Conservation (phyloP, 2,329 filamentous ascomycete species). For the Alternaria sp. region DNA sequence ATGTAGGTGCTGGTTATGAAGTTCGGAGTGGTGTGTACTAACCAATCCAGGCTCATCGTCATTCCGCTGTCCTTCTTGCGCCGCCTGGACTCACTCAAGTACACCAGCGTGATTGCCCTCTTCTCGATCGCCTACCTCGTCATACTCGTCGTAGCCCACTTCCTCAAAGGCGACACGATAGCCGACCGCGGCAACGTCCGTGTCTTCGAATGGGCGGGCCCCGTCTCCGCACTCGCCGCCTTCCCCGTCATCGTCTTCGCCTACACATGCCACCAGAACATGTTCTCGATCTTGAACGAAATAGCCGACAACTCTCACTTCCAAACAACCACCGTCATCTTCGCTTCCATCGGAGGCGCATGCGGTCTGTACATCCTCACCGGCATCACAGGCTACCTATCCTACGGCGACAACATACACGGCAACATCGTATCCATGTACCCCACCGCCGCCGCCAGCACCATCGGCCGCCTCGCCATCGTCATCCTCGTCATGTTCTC, state of each 20-base stretch:
- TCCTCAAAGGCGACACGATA: slow-evolving; percentile 76
- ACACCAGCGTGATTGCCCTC: slow-evolving; percentile 90
- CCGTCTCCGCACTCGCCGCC: slow-evolving; percentile 79
- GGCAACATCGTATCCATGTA: slow-evolving; percentile 87
- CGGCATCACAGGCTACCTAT: slow-evolving; percentile 92
- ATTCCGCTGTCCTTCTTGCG: slow-evolving; percentile 93
- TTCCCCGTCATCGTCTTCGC: slow-evolving; percentile 97
- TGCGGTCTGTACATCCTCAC: slow-evolving; percentile 87
- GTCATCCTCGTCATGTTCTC: slow-evolving; percentile 96
- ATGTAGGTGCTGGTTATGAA: slow-evolving; percentile 64
- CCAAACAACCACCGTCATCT: slow-evolving; percentile 79
- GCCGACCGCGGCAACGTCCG: slow-evolving; percentile 76
- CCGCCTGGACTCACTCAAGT: slow-evolving; percentile 92
- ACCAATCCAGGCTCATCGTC: slow-evolving; percentile 72
- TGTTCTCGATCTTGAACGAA: slow-evolving; percentile 99
- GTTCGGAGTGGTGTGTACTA: slow-evolving; percentile 1
- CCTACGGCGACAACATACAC: slow-evolving; percentile 86
- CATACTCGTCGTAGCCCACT: slow-evolving; percentile 91
- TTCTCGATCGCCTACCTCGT: slow-evolving; percentile 95
- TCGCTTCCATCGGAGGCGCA: slow-evolving; percentile 85
- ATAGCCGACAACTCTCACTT: slow-evolving; percentile 82
- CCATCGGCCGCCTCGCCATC: slow-evolving; percentile 92
- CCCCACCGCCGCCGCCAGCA: slow-evolving; percentile 77
- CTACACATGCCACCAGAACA: slow-evolving; percentile 99
- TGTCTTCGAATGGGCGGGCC: slow-evolving; percentile 77